Base-by-base conservation (phyloP, 1,284 basidiomycete species). In the Malassezia equina region DNA sequence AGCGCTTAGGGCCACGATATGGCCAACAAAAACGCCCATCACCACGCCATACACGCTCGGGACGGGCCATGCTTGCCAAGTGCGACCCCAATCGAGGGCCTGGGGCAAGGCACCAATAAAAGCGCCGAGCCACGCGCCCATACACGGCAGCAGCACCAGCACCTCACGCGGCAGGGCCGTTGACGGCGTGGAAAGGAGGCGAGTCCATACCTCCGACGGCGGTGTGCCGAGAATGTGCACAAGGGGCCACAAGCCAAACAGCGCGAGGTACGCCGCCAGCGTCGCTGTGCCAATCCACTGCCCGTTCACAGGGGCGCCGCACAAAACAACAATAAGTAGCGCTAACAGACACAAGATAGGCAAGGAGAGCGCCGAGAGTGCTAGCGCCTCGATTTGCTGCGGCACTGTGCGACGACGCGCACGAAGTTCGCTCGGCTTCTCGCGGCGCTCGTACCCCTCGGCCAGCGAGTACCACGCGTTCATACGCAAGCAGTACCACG, bases 11-110 rank as follows among this genome's bases (percentile, higher is more conserved):
- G 32, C 51, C 6, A 52, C 21, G 17, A 23, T 13, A n/a, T 57
- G 44, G n/a, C 55, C 55, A 4, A 40, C 12, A 1, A 57, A 19
- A 31, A 47, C 12, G 4, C 55, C 55, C 15, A 15, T 23, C 12
- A 24, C 43, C 3, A 44, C 48, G 29, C 48, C 49, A 29, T 57
- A 52, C 40, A 57, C 36, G 42, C 55, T 40, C 24, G 55, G 55
- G 28, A 52, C 15, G 7, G 55, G 55, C 39, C 46, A 57, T 19
- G 55, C 40, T 39, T 57, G 55, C 55, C 55, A 57, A 4, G 28
- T 17, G 13, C 50, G 28, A 19, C 49, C 55, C 55, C 55, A 57
- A 36, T 57, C 55, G 25, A 57, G 48, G 19, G 55, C 55, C 21
- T 41, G 39, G 7, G 31, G 28, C 15, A 24, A 21, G 33, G 29